phyloP scores from a whole-genome alignment of 1,284 basidiomycete genomes.

The Pascua guehoae region DNA sequence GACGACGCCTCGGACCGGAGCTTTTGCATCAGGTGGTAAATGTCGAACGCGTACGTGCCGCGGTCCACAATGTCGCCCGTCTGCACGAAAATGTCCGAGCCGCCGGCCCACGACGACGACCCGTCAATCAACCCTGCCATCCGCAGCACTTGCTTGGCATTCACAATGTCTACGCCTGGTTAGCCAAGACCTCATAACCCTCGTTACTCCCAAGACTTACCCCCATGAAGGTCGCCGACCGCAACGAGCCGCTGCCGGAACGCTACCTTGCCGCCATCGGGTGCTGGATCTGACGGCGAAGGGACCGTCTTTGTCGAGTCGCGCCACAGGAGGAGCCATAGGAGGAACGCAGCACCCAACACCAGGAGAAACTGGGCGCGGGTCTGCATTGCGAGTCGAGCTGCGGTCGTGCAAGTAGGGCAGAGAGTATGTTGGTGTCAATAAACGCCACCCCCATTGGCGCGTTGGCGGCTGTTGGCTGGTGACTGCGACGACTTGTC shows the following conservation, averaged over 20 bases:
- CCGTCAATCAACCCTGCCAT: slow-evolving; percentile 68
- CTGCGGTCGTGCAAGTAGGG: too few species aligned
- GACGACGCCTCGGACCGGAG: slow-evolving; percentile 69
- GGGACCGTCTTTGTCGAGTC: neutral
- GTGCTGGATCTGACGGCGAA: neutral
- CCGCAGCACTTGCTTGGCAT: slow-evolving; percentile 67
- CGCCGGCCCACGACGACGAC: slow-evolving; percentile 70
- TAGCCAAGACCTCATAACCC: neutral
- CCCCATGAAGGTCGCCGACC: slow-evolving; percentile 77
- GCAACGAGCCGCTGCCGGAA: slow-evolving; percentile 56
- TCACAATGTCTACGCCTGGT: slow-evolving; percentile 54
- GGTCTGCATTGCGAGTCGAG: neutral
- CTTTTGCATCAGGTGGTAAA: slow-evolving; percentile 75
- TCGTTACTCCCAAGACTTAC: slow-evolving; percentile 17
- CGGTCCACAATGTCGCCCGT: slow-evolving; percentile 91
- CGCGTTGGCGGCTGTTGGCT: too few species aligned
- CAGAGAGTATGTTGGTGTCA: too few species aligned
- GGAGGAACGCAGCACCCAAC: neutral
- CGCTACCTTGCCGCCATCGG: slow-evolving; percentile 9
- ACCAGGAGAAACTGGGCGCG: neutral
- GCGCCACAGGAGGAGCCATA: neutral
- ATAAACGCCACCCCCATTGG: too few species aligned
- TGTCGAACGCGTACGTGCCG: slow-evolving; percentile 79
- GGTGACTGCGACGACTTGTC: too few species aligned
- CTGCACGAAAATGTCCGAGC: slow-evolving; percentile 78